Evolutionary conservation across 257 asterid genomes (phyloP).

Genomic region (Galeopsis tetrahit): DNA sequence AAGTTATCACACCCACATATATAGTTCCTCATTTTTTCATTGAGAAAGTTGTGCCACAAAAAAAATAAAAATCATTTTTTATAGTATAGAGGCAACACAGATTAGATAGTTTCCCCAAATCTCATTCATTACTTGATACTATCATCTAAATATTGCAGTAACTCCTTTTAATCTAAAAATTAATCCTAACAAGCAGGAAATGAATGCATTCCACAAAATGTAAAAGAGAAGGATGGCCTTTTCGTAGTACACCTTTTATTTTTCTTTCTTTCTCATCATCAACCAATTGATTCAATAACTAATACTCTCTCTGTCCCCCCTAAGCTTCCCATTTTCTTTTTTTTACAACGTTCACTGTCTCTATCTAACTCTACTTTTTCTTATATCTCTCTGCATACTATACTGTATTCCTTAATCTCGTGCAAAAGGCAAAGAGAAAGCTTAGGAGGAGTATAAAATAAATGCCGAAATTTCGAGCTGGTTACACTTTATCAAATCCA

Average conservation of each 20-base stretch:
- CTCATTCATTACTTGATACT: not conserved
- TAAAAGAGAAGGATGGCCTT: not conserved
- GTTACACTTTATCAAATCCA: constrained; percentile 23
- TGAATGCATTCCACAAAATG: not conserved
- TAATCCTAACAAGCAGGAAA: not conserved
- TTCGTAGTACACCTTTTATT: not conserved
- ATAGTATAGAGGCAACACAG: not conserved
- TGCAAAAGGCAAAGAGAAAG: too few species aligned
- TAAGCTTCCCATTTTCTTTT: too few species aligned
- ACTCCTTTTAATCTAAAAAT: not conserved
- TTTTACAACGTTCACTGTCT: too few species aligned
- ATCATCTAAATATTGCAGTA: not conserved
- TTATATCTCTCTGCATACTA: too few species aligned
- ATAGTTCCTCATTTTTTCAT: not conserved
- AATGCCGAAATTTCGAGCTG: not conserved
- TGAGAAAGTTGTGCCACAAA: not conserved
- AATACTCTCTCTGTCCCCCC: too few species aligned
- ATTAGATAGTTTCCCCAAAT: constrained; percentile 20
- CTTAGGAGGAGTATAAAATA: too few species aligned
- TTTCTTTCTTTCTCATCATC: not conserved
- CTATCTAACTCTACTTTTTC: too few species aligned
- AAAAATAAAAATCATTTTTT: not conserved
- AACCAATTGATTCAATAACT: not conserved
- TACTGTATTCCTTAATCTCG: too few species aligned
- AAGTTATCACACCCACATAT: not conserved